These are phyloP conservation scores for Zygoascus ofunaensis DNA, from an alignment of 805 yeast species.

Conservation along the genomic window DNA sequence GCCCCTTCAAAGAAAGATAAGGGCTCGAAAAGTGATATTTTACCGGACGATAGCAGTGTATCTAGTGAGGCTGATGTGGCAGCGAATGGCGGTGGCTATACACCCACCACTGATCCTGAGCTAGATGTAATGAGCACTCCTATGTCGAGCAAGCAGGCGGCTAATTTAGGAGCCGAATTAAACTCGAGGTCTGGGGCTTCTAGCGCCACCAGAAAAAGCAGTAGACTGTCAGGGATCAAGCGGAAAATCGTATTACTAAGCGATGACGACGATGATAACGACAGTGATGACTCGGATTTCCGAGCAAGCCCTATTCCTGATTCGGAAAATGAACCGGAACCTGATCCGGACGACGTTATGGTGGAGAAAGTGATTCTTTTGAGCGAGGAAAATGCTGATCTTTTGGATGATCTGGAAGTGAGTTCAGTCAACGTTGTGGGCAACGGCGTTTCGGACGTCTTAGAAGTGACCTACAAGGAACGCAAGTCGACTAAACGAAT, in stretches of 20 bases:
- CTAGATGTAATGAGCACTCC: constrained; percentile 1
- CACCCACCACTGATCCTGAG: constrained; percentile 3
- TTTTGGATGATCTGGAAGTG: background rate
- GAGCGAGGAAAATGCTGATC: background rate
- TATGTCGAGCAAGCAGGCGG: constrained; percentile 4
- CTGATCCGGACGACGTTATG: background rate
- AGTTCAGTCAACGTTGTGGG: background rate
- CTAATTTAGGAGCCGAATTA: background rate
- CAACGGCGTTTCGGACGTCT: background rate
- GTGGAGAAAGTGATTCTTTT: background rate
- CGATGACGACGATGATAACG: constrained; percentile 5
- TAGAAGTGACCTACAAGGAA: background rate
- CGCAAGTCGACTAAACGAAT: background rate
- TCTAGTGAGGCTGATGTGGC: background rate
- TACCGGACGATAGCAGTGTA: background rate
- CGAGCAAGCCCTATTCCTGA: background rate
- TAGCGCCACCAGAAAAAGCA: background rate
- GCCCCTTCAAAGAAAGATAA: too few species aligned
- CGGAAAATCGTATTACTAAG: background rate
- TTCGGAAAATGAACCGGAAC: background rate
- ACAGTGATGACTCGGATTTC: constrained; percentile 1
- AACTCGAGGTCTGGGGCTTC: background rate
- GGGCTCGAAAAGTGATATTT: background rate
- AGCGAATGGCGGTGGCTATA: background rate
- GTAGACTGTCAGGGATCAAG: background rate